These are phyloP conservation scores for Daldinia sp. DNA, from an alignment of 2,329 filamentous ascomycete species.

Conservation along the genomic window DNA sequence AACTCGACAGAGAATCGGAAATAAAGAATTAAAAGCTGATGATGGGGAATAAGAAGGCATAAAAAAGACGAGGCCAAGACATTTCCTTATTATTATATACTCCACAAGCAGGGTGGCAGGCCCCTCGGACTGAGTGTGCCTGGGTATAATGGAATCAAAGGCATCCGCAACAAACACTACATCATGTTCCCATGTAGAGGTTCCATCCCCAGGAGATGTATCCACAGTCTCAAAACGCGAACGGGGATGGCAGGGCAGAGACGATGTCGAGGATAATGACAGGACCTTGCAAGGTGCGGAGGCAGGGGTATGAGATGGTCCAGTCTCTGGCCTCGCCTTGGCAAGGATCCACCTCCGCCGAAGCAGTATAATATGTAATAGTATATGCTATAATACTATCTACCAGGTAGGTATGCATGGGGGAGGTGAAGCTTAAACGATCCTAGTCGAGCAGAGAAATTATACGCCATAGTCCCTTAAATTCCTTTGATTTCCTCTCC, in stretches of 20 bases:
- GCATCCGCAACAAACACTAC: constrained; percentile 43
- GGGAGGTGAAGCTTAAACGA: constrained; percentile 31
- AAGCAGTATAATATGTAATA: neutral
- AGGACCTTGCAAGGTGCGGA: constrained; percentile 39
- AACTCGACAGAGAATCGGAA: constrained; percentile 40
- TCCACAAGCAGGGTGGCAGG: constrained; percentile 29
- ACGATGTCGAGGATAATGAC: constrained; percentile 45
- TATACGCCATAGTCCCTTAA: neutral
- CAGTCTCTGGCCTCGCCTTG: constrained; percentile 26
- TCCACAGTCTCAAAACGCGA: constrained; percentile 54
- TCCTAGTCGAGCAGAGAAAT: constrained; percentile 13
- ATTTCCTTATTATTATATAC: constrained; percentile 51
- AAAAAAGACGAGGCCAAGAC: constrained; percentile 52
- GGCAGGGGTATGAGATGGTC: constrained; percentile 39
- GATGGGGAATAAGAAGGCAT: constrained; percentile 46
- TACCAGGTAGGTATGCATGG: constrained; percentile 6
- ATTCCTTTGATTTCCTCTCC: constrained; percentile 3
- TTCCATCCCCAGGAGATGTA: constrained; percentile 47
- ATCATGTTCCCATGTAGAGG: constrained; percentile 40
- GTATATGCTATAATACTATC: too few relatives aligned
- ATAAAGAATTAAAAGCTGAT: constrained; percentile 42
- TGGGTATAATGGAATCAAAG: constrained; percentile 37
- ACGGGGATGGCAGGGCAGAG: constrained; percentile 46
- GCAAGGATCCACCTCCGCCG: constrained; percentile 4
- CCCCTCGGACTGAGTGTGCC: constrained; percentile 40